A percentile compares a stretch with the other conserved stretches of the same genome.
Evolutionary conservation across 768 basidiomycete species (phyloP).

Genomic region (Pleurotus tuber-regium): DNA sequence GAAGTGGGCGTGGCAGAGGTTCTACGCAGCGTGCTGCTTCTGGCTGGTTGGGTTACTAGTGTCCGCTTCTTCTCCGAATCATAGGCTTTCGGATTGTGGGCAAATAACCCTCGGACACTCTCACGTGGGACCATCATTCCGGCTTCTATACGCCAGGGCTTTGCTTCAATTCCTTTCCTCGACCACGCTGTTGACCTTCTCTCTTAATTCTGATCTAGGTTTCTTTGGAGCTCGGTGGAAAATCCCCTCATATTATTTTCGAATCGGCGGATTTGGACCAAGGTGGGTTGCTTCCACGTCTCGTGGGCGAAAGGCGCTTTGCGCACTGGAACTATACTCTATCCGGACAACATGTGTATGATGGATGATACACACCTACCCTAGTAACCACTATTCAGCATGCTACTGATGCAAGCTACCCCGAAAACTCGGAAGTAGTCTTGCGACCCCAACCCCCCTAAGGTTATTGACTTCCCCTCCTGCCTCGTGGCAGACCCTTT

Average conservation of each 20-base stretch:
- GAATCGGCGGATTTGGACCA: slow-evolving; percentile 90
- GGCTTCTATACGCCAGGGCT: not conserved
- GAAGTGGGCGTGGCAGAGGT: not conserved
- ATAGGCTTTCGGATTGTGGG: not conserved
- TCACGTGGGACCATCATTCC: not conserved
- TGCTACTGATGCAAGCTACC: too few species aligned
- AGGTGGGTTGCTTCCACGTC: slow-evolving; percentile 38
- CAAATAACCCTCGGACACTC: not conserved
- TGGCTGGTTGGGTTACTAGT: too few species aligned
- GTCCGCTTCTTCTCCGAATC: not conserved
- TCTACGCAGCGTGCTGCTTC: too few species aligned
- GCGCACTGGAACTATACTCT: not conserved
- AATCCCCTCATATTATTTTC: slow-evolving; percentile 87
- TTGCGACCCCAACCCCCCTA: too few species aligned
- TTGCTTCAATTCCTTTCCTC: not conserved
- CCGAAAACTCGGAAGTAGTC: too few species aligned
- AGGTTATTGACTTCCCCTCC: too few species aligned
- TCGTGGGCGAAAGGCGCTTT: not conserved
- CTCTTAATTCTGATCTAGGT: slow-evolving; percentile 40
- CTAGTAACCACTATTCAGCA: too few species aligned
- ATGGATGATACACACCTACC: too few species aligned
- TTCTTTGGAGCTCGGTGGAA: slow-evolving; percentile 92
- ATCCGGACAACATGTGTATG: not conserved
- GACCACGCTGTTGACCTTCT: not conserved
- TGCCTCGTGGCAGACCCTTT: slow-evolving; percentile 1